Base-by-base conservation (phyloP, 2,329 filamentous ascomycete genomes). In the Arthrobotrys iridis region DNA sequence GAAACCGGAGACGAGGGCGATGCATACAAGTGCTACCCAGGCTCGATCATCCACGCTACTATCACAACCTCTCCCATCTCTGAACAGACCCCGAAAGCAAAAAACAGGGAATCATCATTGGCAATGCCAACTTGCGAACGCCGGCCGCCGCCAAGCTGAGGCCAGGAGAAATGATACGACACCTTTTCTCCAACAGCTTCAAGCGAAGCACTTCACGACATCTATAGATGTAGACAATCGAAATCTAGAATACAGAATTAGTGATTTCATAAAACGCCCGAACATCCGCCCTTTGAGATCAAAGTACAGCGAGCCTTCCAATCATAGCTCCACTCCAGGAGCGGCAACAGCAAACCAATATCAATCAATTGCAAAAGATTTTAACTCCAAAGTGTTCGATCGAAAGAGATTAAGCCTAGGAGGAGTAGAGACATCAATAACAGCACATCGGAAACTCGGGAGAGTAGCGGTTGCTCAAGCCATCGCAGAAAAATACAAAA, bases 401-500 rank as follows among this genome's bases (percentile, higher is more conserved):
- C 55, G 22, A 5, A 37, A 57, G 7, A 22, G 40, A 1, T 18
- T 67, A 4, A 26, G 35, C 11, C 40, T 62, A 30, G 13, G 50
- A 4, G 20, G 15, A 8, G 28, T 74, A 3, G 3, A 30, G 8
- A 58, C 52, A 24, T 63, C 45, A 6, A 37, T 55, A 10, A 43
- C 65, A 4, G 62, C 70, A 4, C 59, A 74, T n/a, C 24, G 30
- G n/a, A 67, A 57, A 30, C 43, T 66, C 0, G 70, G 70, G 26
- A 74, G 63, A 22, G 43, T 67, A 40, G 15, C 62, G 22, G 50
- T 33, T 1, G 70, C 70, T n/a, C 52, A 64, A 30, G 62, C 35
- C 1, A 35, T 67, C 8, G 43, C 62, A 22, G 52, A 74, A n/a
- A 74, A 57, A 41, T 74, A 46, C 62, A 74, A 67, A 35, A 67